phyloP scores from a whole-genome alignment of 2,329 filamentous ascomycete genomes.

The Apiospora rasikravindrae region DNA sequence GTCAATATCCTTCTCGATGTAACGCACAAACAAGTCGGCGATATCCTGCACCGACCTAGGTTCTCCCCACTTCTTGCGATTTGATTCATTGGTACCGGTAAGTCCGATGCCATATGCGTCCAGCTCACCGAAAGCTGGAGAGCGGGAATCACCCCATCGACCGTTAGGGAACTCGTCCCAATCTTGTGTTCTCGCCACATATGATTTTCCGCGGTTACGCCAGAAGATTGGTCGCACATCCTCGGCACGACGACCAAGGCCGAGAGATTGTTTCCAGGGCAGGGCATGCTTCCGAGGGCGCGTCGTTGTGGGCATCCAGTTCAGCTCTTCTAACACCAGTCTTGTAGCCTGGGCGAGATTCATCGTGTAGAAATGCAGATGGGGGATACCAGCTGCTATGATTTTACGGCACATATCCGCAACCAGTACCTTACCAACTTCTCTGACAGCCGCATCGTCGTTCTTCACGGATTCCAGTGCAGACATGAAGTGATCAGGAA shows the following conservation, averaged over 20 bases:
- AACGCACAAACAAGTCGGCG: conserved; percentile 81
- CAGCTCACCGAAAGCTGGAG: conserved; percentile 93
- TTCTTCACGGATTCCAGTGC: conserved; percentile 93
- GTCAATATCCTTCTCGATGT: conserved; percentile 80
- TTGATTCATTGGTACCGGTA: conserved; percentile 94
- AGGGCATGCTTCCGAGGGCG: conserved; percentile 86
- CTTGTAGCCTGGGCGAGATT: conserved; percentile 93
- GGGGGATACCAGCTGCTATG: conserved; percentile 79
- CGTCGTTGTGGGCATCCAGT: conserved; percentile 77
- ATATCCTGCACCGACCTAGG: conserved; percentile 82
- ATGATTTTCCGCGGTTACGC: conserved; percentile 95
- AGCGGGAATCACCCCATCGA: conserved; percentile 96
- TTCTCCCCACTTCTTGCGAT: conserved; percentile 92
- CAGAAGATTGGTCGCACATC: conserved; percentile 99
- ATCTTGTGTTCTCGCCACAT: conserved; percentile 92
- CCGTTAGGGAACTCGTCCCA: conserved; percentile 99
- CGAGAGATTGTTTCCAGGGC: conserved; percentile 95
- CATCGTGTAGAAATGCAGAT: conserved; percentile 99
- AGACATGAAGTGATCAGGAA: conserved; percentile 82
- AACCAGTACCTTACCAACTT: conserved; percentile 85
- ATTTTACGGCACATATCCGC: conserved; percentile 90
- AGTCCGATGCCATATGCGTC: conserved; percentile 94
- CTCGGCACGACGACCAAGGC: conserved; percentile 84
- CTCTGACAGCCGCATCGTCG: conserved; percentile 89
- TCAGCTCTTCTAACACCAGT: conserved; percentile 90